Base-by-base conservation (phyloP, 106 monocot genomes). In the Dioscorea dumetorum region DNA sequence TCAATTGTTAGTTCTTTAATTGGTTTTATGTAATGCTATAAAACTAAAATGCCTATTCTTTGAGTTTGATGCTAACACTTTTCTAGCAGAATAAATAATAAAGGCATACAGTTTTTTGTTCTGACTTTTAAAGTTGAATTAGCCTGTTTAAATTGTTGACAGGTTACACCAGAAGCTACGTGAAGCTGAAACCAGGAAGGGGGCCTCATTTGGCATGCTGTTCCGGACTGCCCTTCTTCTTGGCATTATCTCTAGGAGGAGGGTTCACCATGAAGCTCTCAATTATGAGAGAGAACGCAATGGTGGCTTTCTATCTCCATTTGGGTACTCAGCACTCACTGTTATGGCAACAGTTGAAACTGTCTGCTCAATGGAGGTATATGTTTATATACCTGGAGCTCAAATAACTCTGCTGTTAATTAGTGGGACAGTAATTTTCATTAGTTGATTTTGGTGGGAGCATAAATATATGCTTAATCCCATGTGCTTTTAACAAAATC, bases 281-380 rank as follows among this genome's bases (percentile, higher is more conserved):
- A 86, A 89, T 41, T 97, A 97, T 82, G 97, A 91, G 59, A 92
- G 73, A 67, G 92, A 97, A 62, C 85, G 92, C 18, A 97, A 92
- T 92, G 97, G 82, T 34, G 97, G 97, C 18, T 97, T 92, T 78
- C 20, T 97, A 54, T 97, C 97, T 52, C 92, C 97, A 58, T 92
- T 97, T 87, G 97, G 97, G 63, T 97, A 86, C 67, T 97, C 97
- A 34, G 68, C 86, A 62, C 69, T 76, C 64, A 89, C 92, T 65
- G 97, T 97, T 32, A 69, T 70, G 57, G 88, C 91, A 57, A 80
- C 92, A 64, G 73, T 92, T 58, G 77, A 97, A 74, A 60, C 97
- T 64, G 78, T 87, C 59, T 86, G 72, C 52, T 97, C 97, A 5
- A 89, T 87, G 84, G 97, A 97, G 86, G 97, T 97, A 85, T 62